Base-by-base conservation (phyloP, 768 basidiomycete species). In the Lactarius akahatsu region DNA sequence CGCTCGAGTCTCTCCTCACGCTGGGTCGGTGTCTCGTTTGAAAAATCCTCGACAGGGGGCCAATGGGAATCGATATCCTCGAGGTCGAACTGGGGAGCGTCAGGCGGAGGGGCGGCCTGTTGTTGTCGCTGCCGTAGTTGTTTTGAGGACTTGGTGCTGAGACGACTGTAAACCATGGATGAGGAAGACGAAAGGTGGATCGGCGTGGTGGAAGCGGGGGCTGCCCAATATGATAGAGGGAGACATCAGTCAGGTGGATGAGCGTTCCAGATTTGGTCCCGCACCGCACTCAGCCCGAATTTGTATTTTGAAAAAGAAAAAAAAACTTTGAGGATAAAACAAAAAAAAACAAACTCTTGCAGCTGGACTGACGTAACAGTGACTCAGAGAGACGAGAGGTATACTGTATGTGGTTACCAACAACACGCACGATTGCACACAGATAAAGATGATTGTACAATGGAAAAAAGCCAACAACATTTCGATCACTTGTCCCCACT, bases 11-110 rank as follows among this genome's bases (percentile, higher is more conserved):
- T 78, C 50, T 70, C 67, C n/a, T 75, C 75, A 16, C 76, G 76
- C 55, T 83, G 78, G 6, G 78, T 75, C 11, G 80, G 78, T 0
- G 78, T 81, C 72, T 85, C 85, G 62, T 76, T 58, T 2, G 68
- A 70, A 3, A 71, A 69, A 2, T 78, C 76, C 1, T 72, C 73
- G n/a, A 62, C 57, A 15, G 78, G 78, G 0, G 77, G 77, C 76
- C 76, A 77, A 1, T 60, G 63, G 15, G 57, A 61, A 43, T 69
- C 67, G 45, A 62, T 36, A 8, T 57, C 52, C 61, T 71, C 67
- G 57, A 63, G 63, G 45, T 66, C 57, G 50, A 67, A 65, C 16
- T 62, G 59, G 23, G 59, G 67, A 1, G 59, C 26, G 6, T 54
- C 45, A 28, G 4, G 40, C 3, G 50, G 18, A 26, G 52, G 11